Percentiles rank a stretch among this genome's conserved stretches.
These are phyloP conservation scores for Craspedostauros australis DNA, from an alignment of 108 stramenopile species.

Conservation along the genomic window DNA sequence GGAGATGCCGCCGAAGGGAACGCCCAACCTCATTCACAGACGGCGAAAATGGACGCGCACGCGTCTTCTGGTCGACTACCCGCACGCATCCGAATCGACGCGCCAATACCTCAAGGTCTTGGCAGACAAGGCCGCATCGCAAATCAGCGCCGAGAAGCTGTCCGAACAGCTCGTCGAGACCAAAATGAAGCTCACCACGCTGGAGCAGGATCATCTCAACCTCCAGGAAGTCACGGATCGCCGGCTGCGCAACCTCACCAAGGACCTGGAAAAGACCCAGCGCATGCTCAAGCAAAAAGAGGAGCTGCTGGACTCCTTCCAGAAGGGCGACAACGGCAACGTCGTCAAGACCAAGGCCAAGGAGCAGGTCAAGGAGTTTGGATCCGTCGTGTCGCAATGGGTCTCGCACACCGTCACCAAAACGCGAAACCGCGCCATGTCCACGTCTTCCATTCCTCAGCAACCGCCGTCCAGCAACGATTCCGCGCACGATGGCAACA, in stretches of 20 bases:
- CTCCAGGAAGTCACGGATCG: constrained; percentile 11
- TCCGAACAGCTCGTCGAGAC: constrained; percentile 47
- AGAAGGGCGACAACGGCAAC: neutral
- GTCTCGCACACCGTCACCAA: constrained; percentile 22
- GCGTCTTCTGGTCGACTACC: constrained; percentile 47
- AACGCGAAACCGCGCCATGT: too few species aligned
- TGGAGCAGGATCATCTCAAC: constrained; percentile 28
- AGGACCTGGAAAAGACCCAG: constrained; percentile 15
- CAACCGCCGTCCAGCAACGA: too few species aligned
- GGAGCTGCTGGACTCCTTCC: neutral
- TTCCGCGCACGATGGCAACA: too few species aligned
- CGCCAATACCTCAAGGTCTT: constrained; percentile 32
- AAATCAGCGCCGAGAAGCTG: constrained; percentile 27
- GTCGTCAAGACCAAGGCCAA: constrained; percentile 10
- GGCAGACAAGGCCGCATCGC: constrained; percentile 39
- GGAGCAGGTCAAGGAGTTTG: constrained; percentile 21
- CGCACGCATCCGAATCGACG: constrained; percentile 30
- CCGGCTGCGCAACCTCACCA: constrained; percentile 5
- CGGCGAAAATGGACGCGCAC: constrained; percentile 47
- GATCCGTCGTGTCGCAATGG: constrained; percentile 30
- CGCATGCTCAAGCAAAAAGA: constrained; percentile 3
- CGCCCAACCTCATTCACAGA: constrained; percentile 19
- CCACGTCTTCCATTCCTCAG: too few species aligned
- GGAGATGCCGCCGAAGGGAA: constrained; percentile 15
- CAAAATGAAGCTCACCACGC: constrained; percentile 35